phyloP scores from a whole-genome alignment of 73 alveolate species.

The Blepharisma stoltei region DNA sequence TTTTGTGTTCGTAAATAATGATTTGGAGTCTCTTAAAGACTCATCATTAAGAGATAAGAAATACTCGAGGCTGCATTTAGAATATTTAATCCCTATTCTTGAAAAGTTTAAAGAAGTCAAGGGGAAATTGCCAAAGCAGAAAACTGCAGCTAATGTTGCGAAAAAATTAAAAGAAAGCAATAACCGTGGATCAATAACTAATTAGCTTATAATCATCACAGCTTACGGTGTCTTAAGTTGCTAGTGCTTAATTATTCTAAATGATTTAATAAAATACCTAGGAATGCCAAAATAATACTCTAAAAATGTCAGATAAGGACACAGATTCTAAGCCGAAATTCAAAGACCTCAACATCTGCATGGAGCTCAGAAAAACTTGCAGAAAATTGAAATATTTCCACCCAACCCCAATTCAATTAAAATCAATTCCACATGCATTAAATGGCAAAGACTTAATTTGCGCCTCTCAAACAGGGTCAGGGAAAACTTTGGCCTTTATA shows the following conservation, averaged over 20 bases:
- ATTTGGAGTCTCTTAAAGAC: slow-evolving; percentile 7
- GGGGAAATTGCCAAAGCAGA: slow-evolving; percentile 20
- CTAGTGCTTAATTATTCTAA: too few species aligned
- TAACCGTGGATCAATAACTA: too few species aligned
- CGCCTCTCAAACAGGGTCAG: slow-evolving; percentile 86
- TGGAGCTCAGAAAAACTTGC: not conserved
- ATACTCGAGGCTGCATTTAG: slow-evolving; percentile 5
- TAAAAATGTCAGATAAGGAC: too few species aligned
- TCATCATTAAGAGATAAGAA: not conserved
- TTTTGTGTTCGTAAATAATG: slow-evolving; percentile 14
- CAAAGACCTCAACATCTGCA: not conserved
- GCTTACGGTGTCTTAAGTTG: too few species aligned
- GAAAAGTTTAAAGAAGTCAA: slow-evolving; percentile 23
- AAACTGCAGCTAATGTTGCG: not conserved
- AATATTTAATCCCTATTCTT: not conserved
- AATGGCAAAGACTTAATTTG: slow-evolving; percentile 76
- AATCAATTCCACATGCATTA: slow-evolving; percentile 65
- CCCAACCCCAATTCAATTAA: slow-evolving; percentile 76
- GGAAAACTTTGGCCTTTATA: slow-evolving; percentile 88
- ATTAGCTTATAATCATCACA: too few species aligned
- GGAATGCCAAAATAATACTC: too few species aligned
- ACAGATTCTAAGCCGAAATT: too few species aligned
- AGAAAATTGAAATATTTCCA: not conserved
- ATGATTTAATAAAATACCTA: too few species aligned
- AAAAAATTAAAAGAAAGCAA: slow-evolving; percentile 11